Percentiles rank a stretch among this genome's conserved stretches.
Evolutionary conservation across 2,329 filamentous ascomycete species (phyloP).

Genomic region (Coleophoma cylindrospora): DNA sequence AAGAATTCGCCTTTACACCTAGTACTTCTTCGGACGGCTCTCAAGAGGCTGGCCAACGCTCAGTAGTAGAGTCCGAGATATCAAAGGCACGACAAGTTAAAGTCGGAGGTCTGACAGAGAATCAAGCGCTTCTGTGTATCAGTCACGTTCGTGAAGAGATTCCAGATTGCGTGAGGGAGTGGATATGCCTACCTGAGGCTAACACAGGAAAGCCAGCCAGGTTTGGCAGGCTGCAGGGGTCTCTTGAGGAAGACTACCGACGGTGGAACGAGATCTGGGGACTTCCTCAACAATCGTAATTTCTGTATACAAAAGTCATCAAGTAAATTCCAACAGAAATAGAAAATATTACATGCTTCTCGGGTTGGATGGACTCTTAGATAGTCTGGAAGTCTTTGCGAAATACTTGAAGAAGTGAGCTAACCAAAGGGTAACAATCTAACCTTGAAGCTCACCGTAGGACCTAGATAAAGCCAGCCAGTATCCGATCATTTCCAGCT

Average conservation of each 20-base stretch:
- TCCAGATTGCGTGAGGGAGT: conserved; percentile 75
- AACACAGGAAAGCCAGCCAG: conserved; percentile 56
- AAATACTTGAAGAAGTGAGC: no score
- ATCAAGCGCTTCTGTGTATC: conserved; percentile 86
- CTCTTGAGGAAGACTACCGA: conserved; percentile 49
- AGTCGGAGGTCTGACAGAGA: conserved; percentile 57
- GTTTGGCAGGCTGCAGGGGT: conserved; percentile 59
- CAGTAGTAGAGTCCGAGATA: conserved; percentile 40
- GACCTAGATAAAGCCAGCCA: no score
- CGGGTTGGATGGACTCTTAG: no score
- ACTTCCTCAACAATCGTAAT: conserved; percentile 4
- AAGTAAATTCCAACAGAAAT: no score
- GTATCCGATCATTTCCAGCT: no score
- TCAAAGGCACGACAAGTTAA: conserved; percentile 39
- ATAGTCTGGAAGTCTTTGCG: no score
- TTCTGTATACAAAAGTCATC: no score
- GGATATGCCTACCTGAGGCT: conserved; percentile 78
- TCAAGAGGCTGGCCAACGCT: not conserved
- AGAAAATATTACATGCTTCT: no score
- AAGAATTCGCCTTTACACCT: conserved; percentile 25
- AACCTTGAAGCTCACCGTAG: no score
- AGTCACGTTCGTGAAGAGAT: conserved; percentile 90
- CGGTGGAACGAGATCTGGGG: conserved; percentile 66
- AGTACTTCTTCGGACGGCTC: not conserved
- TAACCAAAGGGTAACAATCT: no score